These are phyloP conservation scores for Ballota nigra DNA, from an alignment of 257 asterid genomes.

Conservation along the genomic window DNA sequence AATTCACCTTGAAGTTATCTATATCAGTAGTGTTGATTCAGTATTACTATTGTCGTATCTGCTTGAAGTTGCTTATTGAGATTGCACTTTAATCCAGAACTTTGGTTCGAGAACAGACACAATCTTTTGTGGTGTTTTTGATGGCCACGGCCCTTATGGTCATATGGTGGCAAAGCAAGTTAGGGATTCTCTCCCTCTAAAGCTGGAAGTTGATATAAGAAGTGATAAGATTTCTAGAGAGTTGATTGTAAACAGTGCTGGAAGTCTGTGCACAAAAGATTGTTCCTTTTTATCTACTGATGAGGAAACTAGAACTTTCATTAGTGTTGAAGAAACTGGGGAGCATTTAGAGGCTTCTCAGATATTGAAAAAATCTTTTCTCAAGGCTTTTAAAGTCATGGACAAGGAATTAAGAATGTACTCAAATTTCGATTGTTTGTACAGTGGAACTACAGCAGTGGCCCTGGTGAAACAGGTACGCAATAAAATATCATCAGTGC, in stretches of 20 bases:
- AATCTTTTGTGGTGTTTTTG: conserved; percentile 83
- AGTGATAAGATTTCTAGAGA: conserved; percentile 51
- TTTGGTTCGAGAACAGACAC: conserved; percentile 87
- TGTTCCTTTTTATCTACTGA: conserved; percentile 39
- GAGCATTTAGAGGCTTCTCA: conserved; percentile 48
- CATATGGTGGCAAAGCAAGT: conserved; percentile 89
- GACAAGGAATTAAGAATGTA: conserved; percentile 71
- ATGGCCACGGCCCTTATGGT: conserved; percentile 86
- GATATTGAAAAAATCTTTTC: conserved; percentile 59
- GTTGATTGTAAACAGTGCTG: conserved; percentile 38
- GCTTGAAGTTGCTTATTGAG: conserved; percentile 11
- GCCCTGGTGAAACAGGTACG: conserved; percentile 79
- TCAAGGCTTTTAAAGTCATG: conserved; percentile 76
- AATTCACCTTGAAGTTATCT: neutral
- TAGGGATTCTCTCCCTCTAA: conserved; percentile 81
- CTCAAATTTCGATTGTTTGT: conserved; percentile 64
- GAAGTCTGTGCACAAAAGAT: conserved; percentile 39
- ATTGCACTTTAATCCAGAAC: conserved; percentile 51
- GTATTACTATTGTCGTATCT: neutral
- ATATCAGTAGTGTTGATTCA: neutral
- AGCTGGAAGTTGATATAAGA: conserved; percentile 60
- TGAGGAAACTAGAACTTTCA: conserved; percentile 45
- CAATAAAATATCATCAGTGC: neutral
- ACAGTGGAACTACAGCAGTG: conserved; percentile 93
- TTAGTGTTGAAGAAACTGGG: conserved; percentile 44